Conservation (phyloP, 495 filamentous ascomycete species). For the Rostrohypoxylon terebratum region DNA sequence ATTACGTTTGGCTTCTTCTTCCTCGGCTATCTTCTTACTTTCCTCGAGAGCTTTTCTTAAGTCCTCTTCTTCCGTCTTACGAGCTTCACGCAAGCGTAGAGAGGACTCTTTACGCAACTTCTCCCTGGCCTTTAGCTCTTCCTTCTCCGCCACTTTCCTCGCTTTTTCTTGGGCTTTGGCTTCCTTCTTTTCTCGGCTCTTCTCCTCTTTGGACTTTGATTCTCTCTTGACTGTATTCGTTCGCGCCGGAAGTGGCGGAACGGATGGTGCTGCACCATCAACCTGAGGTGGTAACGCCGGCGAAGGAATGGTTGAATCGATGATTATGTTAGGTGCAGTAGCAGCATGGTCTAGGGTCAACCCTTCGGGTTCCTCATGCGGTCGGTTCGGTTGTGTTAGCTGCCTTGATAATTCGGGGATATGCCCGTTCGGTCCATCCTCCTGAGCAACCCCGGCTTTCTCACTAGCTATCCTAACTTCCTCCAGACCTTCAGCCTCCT, state of each 20-base stretch:
- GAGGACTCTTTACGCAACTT: constrained; percentile 56
- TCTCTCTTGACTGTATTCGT: constrained; percentile 54
- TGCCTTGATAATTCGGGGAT: constrained; percentile 52
- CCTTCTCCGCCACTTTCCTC: constrained; percentile 63
- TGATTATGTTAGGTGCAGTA: constrained; percentile 65
- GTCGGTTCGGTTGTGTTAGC: constrained; percentile 53
- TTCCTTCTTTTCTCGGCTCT: constrained; percentile 67
- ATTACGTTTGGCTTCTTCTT: constrained; percentile 55
- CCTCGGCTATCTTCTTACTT: constrained; percentile 57
- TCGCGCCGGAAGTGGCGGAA: constrained; percentile 44
- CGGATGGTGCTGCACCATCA: constrained; percentile 48
- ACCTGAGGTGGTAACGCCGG: constrained; percentile 47
- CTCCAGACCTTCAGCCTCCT: constrained; percentile 83
- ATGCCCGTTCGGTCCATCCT: constrained; percentile 56
- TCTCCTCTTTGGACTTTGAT: constrained; percentile 64
- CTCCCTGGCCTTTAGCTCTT: constrained; percentile 71
- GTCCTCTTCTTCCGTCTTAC: constrained; percentile 54
- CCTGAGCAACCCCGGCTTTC: constrained; percentile 65
- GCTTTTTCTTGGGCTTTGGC: constrained; percentile 76
- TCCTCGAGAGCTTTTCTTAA: constrained; percentile 55
- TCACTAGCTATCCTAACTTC: constrained; percentile 68
- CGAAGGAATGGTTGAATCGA: constrained; percentile 50
- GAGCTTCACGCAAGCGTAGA: constrained; percentile 50
- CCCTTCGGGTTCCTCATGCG: constrained; percentile 64
- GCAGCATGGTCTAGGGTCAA: constrained; percentile 69